Evolutionary conservation across 1,284 basidiomycete genomes (phyloP).

Genomic region (Phellinidium pouzarii): DNA sequence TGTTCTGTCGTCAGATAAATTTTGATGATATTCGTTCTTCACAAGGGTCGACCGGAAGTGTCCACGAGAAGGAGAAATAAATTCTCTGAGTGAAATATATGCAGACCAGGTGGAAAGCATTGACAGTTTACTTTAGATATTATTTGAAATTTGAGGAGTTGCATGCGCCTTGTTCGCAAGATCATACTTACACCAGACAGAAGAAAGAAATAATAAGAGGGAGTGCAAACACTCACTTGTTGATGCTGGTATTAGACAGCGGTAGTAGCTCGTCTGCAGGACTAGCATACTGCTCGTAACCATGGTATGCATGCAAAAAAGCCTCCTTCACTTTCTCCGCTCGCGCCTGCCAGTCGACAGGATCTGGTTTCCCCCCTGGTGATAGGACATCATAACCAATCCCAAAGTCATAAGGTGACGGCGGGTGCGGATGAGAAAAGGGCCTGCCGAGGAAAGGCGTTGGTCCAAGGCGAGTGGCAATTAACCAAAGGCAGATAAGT

Average conservation of each 20-base stretch:
- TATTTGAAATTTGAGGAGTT: too few relatives aligned
- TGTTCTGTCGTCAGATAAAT: too few relatives aligned
- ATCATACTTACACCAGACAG: not conserved
- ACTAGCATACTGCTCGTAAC: slow-evolving; percentile 46
- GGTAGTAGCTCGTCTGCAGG: slow-evolving; percentile 54
- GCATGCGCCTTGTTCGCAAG: too few relatives aligned
- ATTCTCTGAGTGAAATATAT: too few relatives aligned
- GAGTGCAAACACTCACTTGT: slow-evolving; percentile 24
- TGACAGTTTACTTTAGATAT: too few relatives aligned
- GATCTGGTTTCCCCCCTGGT: not conserved
- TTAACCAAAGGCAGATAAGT: slow-evolving; percentile 9
- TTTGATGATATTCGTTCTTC: too few relatives aligned
- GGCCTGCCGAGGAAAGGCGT: not conserved
- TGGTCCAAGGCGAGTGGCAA: slow-evolving; percentile 7
- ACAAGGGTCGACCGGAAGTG: too few relatives aligned
- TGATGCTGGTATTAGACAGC: slow-evolving; percentile 30
- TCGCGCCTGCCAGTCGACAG: slow-evolving; percentile 11
- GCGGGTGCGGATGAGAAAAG: slow-evolving; percentile 7
- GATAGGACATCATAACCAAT: not conserved
- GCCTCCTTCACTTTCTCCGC: slow-evolving; percentile 47
- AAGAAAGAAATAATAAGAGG: not conserved
- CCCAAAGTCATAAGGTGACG: slow-evolving; percentile 4
- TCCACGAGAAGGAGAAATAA: too few relatives aligned
- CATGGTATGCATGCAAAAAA: slow-evolving; percentile 48
- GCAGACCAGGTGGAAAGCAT: too few relatives aligned